Evolutionary conservation across 1,284 basidiomycete genomes (phyloP).

Genomic region (Leccinum fuscescens): DNA sequence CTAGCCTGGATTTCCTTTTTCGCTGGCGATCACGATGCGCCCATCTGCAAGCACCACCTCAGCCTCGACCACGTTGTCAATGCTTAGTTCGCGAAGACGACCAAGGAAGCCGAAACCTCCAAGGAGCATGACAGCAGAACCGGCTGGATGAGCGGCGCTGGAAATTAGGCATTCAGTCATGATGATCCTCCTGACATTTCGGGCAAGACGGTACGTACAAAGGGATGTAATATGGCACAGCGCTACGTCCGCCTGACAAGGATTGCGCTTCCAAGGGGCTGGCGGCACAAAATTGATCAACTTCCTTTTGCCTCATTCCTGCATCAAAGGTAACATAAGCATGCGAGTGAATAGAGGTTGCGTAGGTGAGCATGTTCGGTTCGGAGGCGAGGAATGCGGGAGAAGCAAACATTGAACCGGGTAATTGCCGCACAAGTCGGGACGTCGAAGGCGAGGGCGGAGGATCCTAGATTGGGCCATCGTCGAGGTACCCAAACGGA

Average conservation of each 20-base stretch:
- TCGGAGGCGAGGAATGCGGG: constrained; percentile 37
- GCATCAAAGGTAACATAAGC: constrained; percentile 82
- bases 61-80: constrained; percentile 83
- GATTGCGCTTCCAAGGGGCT: constrained; percentile 65
- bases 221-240: constrained; percentile 82
- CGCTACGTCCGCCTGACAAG: constrained; percentile 44
- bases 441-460: constrained; percentile 26
- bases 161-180: constrained; percentile 5
- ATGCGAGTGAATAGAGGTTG: constrained; percentile 60
- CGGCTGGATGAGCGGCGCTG: constrained; percentile 73
- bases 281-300: constrained; percentile 72
- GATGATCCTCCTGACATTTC: background rate
- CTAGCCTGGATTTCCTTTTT: constrained; percentile 63
- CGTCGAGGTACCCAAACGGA: constrained; percentile 56
- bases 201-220: constrained; percentile 50
- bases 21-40: constrained; percentile 66
- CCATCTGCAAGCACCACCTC: constrained; percentile 84
- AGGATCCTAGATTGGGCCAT: constrained; percentile 29
- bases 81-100: constrained; percentile 78
- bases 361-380: constrained; percentile 41
- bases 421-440: constrained; percentile 35
- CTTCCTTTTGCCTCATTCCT: constrained; percentile 77
- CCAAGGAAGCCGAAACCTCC: constrained; percentile 90
- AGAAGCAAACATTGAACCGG: constrained; percentile 36
- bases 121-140: constrained; percentile 80